Evolutionary conservation across 176 grass and related monocot genomes (phyloP).

Genomic region (Bromus sterilis): DNA sequence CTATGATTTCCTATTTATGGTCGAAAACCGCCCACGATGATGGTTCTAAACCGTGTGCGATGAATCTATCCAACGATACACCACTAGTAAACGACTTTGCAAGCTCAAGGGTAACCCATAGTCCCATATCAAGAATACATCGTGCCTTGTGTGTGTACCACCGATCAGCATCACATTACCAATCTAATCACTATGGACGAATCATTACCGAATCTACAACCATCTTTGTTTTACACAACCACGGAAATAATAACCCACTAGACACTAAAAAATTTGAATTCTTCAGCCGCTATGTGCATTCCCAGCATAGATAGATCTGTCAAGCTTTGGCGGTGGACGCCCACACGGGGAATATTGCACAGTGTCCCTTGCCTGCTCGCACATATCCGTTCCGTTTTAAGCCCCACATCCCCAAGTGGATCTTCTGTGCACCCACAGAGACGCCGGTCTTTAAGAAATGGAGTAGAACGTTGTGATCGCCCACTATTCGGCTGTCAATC

Average conservation of each 20-base stretch:
- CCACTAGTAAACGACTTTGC: too few species aligned
- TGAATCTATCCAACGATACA: too few species aligned
- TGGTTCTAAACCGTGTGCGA: neutral
- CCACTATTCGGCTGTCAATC: neutral
- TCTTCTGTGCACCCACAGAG: neutral
- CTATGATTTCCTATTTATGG: too few species aligned
- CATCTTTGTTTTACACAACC: neutral
- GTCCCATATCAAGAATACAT: neutral
- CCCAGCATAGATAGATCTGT: neutral
- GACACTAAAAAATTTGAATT: neutral
- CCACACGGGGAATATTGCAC: conserved; percentile 27
- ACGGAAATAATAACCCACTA: neutral
- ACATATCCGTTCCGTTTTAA: conserved; percentile 4
- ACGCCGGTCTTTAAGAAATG: conserved; percentile 9
- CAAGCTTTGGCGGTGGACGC: neutral
- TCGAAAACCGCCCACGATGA: too few species aligned
- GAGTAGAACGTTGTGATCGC: conserved; percentile 15
- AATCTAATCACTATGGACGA: neutral
- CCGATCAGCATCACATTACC: neutral
- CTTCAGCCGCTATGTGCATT: neutral
- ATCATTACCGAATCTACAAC: neutral
- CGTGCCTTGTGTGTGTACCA: too few species aligned
- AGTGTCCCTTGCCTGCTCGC: neutral
- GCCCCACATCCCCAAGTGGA: conserved; percentile 1
- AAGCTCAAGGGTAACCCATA: too few species aligned